phyloP scores from a whole-genome alignment of 1,284 basidiomycete genomes.

The Ganoderma meredithae region DNA sequence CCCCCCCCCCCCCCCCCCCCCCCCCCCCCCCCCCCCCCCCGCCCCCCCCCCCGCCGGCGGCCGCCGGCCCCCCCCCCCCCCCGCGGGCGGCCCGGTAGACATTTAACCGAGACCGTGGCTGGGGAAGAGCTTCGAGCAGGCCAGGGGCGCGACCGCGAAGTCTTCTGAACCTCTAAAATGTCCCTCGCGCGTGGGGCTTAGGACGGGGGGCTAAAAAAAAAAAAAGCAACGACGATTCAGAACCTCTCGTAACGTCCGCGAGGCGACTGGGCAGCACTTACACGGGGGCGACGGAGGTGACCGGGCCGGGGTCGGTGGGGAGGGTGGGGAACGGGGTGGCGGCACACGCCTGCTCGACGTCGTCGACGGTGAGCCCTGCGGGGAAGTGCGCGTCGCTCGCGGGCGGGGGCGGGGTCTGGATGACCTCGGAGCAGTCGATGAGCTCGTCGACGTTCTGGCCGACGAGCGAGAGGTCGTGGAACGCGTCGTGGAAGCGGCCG shows the following conservation, averaged over 20 bases:
- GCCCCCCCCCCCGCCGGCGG: too few species aligned
- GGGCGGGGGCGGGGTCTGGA: conserved; percentile 42
- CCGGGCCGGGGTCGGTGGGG: conserved; percentile 33
- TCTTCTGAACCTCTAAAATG: neutral
- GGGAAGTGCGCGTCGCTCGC: conserved; percentile 43
- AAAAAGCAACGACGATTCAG: neutral
- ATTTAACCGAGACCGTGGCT: neutral
- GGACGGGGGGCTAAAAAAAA: conserved; percentile 9
- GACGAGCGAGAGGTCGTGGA: conserved; percentile 41
- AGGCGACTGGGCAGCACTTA: conserved; percentile 18
- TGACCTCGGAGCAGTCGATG: conserved; percentile 37
- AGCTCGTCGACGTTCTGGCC: conserved; percentile 38
- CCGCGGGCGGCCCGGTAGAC: neutral
- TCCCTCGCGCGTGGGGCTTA: neutral
- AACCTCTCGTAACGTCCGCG: neutral
- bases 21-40: too few species aligned
- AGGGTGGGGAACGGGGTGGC: conserved; percentile 30
- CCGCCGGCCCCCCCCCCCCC: too few species aligned
- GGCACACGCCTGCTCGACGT: conserved; percentile 45
- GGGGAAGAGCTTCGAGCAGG: neutral
- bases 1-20: too few species aligned
- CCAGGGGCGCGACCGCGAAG: neutral
- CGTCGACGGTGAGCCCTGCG: conserved; percentile 41
- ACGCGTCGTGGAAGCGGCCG: conserved; percentile 39
- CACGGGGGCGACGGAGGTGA: conserved; percentile 35